phyloP scores from a whole-genome alignment of 257 asterid genomes.

The Petrea volubilis region DNA sequence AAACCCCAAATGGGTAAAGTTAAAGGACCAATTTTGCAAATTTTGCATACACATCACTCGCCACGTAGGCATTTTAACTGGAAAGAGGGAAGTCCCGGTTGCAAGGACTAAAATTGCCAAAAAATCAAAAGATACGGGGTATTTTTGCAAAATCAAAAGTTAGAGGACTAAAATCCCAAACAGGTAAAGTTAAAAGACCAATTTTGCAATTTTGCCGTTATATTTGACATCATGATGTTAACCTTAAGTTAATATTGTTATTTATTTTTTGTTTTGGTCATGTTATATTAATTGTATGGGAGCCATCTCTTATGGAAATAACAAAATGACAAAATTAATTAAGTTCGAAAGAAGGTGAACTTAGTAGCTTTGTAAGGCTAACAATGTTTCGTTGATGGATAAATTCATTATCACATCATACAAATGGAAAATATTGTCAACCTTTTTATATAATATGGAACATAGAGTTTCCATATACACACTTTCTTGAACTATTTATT shows the following conservation, averaged over 20 bases:
- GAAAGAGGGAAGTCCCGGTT: no score
- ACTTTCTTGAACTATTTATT: slow-evolving; percentile 9
- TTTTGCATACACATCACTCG: no score
- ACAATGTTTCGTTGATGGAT: not conserved
- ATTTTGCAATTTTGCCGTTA: no score
- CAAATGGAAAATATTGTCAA: not conserved
- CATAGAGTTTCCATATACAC: not conserved
- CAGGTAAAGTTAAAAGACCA: no score
- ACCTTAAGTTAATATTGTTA: not conserved
- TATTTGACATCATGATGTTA: not conserved
- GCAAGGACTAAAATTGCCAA: no score
- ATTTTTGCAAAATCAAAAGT: no score
- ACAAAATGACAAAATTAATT: not conserved
- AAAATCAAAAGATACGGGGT: no score
- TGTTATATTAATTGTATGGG: not conserved
- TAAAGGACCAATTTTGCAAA: no score
- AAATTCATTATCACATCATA: slow-evolving; percentile 2
- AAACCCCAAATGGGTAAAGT: no score
- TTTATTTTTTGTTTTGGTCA: not conserved
- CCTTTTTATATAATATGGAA: not conserved
- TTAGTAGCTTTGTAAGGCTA: not conserved
- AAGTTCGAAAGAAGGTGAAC: not conserved
- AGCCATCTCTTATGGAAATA: not conserved
- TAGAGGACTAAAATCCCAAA: no score
- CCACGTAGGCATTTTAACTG: no score